A percentile compares a stretch with the other conserved stretches of the same genome.
These are phyloP conservation scores for Angophora floribunda DNA, from an alignment of 345 rosid species.

Conservation along the genomic window DNA sequence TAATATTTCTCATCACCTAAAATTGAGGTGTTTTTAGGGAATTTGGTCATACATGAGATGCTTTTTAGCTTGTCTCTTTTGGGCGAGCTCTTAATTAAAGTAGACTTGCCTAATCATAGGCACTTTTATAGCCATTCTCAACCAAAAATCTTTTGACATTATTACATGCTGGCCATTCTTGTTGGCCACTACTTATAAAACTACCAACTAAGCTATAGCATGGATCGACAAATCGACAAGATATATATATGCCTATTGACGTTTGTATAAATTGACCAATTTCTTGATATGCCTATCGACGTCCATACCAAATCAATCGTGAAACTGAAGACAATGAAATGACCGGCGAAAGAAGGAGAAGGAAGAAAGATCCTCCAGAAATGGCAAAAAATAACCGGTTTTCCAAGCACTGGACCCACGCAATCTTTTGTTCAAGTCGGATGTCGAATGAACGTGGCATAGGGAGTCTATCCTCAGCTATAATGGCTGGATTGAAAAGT, in stretches of 20 bases:
- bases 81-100: background rate
- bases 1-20: background rate
- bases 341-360: background rate
- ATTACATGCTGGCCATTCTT: background rate
- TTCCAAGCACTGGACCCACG: background rate
- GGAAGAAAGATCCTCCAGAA: background rate
- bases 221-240: background rate
- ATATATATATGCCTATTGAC: background rate
- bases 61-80: background rate
- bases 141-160: background rate
- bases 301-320: background rate
- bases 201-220: background rate
- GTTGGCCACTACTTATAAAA: background rate
- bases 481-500: background rate
- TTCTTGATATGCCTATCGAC: background rate
- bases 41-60: background rate
- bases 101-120: background rate
- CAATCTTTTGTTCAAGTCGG: background rate
- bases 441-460: background rate
- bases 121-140: background rate
- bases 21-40: background rate
- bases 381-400: background rate
- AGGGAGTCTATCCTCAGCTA: background rate
- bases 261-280: background rate
- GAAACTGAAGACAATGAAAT: background rate